Evolutionary conservation across 2,329 filamentous ascomycete species (phyloP).

Genomic region (Purpureocillium takamizusanense): DNA sequence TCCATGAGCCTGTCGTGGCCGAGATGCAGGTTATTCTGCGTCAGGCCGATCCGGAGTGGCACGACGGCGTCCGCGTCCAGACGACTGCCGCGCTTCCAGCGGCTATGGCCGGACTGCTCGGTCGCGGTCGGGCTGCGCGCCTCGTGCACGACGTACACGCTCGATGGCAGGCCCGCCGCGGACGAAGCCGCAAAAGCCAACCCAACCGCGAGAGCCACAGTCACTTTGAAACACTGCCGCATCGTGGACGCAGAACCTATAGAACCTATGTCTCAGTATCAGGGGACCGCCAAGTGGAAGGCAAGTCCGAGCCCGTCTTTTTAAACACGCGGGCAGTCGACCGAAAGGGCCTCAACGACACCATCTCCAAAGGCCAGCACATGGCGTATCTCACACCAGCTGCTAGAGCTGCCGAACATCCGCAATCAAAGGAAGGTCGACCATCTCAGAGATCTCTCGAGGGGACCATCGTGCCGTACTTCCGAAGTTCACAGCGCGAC

Average conservation of each 20-base stretch:
- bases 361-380: no score
- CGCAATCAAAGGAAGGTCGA: no score
- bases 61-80: constrained; percentile 1
- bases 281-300: no score
- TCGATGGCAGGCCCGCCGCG: constrained; percentile 1
- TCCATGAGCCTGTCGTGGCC: constrained; percentile 1
- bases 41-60: not conserved
- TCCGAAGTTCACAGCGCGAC: no score
- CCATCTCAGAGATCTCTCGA: no score
- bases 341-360: no score
- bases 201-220: constrained; percentile 4
- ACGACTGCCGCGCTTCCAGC: constrained; percentile 4
- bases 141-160: constrained; percentile 1
- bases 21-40: constrained; percentile 1
- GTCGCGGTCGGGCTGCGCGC: not conserved
- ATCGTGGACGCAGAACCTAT: not conserved
- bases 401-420: no score
- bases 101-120: not conserved
- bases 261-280: no score
- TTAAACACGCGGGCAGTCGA: no score
- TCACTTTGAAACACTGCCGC: not conserved
- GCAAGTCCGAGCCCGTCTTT: no score
- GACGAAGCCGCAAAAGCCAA: constrained; percentile 1
- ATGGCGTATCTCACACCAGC: no score
- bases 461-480: no score